Base-by-base conservation (phyloP, 768 basidiomycete species). In the Tricholoma hemisulphureum region DNA sequence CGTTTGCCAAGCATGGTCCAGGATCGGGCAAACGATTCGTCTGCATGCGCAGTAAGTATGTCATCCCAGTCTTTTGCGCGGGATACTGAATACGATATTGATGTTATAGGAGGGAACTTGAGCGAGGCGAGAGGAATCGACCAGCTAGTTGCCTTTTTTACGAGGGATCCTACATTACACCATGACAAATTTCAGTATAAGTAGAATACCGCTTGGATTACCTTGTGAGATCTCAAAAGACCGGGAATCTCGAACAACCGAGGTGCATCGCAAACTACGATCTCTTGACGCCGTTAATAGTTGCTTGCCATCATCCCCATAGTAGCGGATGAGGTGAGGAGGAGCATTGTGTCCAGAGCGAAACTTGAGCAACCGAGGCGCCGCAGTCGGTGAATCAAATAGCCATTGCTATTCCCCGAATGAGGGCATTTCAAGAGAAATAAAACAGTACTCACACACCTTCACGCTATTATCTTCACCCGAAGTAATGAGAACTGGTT, bases 1-100 rank as follows among this genome's bases (percentile, higher is more conserved):
- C 84, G 81, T 75, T 96, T 96, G 61, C 87, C 84, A 57, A 83
- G 77, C 70, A 93, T 89, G 3, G 85, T 86, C 96, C 96, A 99
- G 20, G 93, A 89, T 32, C 96, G 81, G 2, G 90, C 90, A 56
- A 87, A 81, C 3, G 83, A 79, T 64, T 96, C 95, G 48, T 93
- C 92, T 1, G 83, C 76, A 69, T 98, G 95, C 0, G 85, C 85
- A n/a, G 95, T 95, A 5, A 99, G 70, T 43, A 98, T 88, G 66
- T 98, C 95, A 67, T 98, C 96, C 97, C 97, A 99, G 61, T 99
- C 95, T 70, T 94, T 96, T 8, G 91, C 81, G 24, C 95, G 83
- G 1, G 88, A 79, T 1, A 85, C 80, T 1, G 93, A 94, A 70
- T 86, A 89, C 0, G 93, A 84, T 7, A 98, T 76, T 6, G 89